Base-by-base conservation (phyloP, 2,329 filamentous ascomycete species). In the Arthroderma uncinatum region DNA sequence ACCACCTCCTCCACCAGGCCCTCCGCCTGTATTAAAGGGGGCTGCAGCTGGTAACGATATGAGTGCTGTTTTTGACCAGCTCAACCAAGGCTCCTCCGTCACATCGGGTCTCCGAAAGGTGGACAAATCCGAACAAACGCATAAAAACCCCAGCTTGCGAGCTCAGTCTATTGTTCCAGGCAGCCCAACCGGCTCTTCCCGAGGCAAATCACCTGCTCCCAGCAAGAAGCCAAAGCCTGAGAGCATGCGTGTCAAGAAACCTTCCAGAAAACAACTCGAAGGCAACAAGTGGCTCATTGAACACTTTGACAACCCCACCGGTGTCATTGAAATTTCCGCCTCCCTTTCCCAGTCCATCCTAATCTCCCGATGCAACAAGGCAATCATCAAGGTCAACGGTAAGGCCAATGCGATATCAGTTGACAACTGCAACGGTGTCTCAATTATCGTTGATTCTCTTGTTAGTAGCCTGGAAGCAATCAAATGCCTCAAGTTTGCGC, bases 321-420 rank as follows among this genome's bases (percentile, higher is more conserved):
- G 83, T 14, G 83, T 91, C 2, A 79, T 97, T 60, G 85, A 92
- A 70, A 85, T 96, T 64, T 80, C 91, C 55, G 91, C 89, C 9
- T 80, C 83, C 62, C 83, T 95, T 67, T 83, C 84, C 48, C 93
- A 98, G 62, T 95, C 90, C 1, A 83, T 98, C 62, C 83, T 97
- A 62, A 93, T 98, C 70, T 89, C 86, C 67, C 86, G 87, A 64
- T 97, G 92, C 79, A 90, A 84, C 73, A 93, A 93, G 73, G 87
- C 87, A 4, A 94, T 91, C 23, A 81, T 98, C 66, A 87, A 94
- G 64, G 77, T 98, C 68, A 86, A 83, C 67, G 91, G 89, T 73
- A 98, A 98, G 74, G 90, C 89, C 58, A 98, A 98, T 70, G 90
- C 93, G n/a, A 87, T 98, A 61, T 92, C 90, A 4, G 81, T 97